Percentiles rank a stretch among this genome's conserved stretches.
These are phyloP conservation scores for Thelonectria discophora DNA, from an alignment of 2,329 filamentous ascomycete genomes.

Conservation along the genomic window DNA sequence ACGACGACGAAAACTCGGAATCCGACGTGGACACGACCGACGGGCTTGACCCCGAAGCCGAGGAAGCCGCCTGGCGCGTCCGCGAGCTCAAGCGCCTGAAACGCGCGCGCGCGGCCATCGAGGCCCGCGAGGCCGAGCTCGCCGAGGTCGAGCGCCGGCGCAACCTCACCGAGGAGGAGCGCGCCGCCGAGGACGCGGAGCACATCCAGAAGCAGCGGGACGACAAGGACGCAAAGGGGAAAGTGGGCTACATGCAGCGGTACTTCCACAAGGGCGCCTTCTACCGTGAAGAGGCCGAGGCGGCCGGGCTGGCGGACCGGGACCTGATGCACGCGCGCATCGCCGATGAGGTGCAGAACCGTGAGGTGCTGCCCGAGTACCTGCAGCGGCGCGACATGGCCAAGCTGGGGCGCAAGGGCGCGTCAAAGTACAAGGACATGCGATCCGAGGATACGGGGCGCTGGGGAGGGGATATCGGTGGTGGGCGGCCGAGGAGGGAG, in stretches of 20 bases:
- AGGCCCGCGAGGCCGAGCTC: conserved; percentile 82
- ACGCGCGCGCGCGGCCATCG: conserved; percentile 84
- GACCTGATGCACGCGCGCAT: conserved; percentile 88
- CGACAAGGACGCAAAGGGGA: conserved; percentile 79
- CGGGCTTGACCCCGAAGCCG: conserved; percentile 83
- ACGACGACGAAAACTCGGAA: conserved; percentile 75
- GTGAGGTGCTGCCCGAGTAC: conserved; percentile 86
- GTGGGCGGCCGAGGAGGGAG: conserved; percentile 56
- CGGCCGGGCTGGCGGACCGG: conserved; percentile 78
- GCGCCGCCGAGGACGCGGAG: conserved; percentile 83
- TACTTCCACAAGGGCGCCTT: conserved; percentile 98
- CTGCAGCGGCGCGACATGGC: conserved; percentile 95
- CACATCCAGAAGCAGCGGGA: conserved; percentile 81
- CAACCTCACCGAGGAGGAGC: conserved; percentile 86
- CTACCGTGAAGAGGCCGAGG: conserved; percentile 82
- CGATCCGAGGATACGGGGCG: conserved; percentile 88
- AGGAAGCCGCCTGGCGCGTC: conserved; percentile 92
- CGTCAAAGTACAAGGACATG: conserved; percentile 89
- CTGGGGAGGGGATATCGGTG: conserved; percentile 80
- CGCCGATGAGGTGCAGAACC: conserved; percentile 82
- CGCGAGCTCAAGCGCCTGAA: conserved; percentile 90
- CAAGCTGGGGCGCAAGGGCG: conserved; percentile 89
- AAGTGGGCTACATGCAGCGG: conserved; percentile 91
- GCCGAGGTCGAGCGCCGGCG: conserved; percentile 89
- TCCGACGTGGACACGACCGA: conserved; percentile 90